A percentile compares a stretch with the other conserved stretches of the same genome.
phyloP scores from a whole-genome alignment of 1,284 basidiomycete species.

The Afroboletus lepidellus region DNA sequence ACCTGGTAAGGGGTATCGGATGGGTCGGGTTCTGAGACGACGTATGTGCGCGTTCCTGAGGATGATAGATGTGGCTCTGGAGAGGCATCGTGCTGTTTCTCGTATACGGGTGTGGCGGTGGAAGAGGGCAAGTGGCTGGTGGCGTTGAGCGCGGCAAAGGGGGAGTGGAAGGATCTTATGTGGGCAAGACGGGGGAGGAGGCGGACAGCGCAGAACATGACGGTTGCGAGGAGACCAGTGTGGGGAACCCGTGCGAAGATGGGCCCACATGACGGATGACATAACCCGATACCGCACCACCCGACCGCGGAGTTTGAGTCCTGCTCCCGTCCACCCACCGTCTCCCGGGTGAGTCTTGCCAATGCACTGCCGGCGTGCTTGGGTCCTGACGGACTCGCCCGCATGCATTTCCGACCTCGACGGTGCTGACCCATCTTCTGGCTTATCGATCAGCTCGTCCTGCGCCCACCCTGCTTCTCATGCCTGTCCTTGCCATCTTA shows the following conservation, averaged over 20 bases:
- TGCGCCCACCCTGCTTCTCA: conserved; percentile 12
- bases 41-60: conserved; percentile 54
- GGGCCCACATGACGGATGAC: conserved; percentile 25
- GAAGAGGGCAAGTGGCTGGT: conserved; percentile 33
- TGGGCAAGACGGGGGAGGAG: conserved; percentile 2
- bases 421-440: conserved; percentile 19
- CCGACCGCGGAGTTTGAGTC: conserved; percentile 10
- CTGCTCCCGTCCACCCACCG: background rate
- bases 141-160: conserved; percentile 50
- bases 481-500: conserved; percentile 6
- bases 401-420: conserved; percentile 23
- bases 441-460: background rate
- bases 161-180: conserved; percentile 55
- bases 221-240: conserved; percentile 13
- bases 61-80: conserved; percentile 46
- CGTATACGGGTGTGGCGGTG: conserved; percentile 41
- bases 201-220: conserved; percentile 16
- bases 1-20: conserved; percentile 57
- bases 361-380: conserved; percentile 8
- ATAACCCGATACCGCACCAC: conserved; percentile 12
- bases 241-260: conserved; percentile 25
- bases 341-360: conserved; percentile 1
- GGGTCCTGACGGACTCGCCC: conserved; percentile 7
- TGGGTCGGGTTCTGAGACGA: conserved; percentile 65
- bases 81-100: conserved; percentile 53